Conservation (phyloP, 2,329 filamentous ascomycete genomes). For the Ceratocystis huliohia region DNA sequence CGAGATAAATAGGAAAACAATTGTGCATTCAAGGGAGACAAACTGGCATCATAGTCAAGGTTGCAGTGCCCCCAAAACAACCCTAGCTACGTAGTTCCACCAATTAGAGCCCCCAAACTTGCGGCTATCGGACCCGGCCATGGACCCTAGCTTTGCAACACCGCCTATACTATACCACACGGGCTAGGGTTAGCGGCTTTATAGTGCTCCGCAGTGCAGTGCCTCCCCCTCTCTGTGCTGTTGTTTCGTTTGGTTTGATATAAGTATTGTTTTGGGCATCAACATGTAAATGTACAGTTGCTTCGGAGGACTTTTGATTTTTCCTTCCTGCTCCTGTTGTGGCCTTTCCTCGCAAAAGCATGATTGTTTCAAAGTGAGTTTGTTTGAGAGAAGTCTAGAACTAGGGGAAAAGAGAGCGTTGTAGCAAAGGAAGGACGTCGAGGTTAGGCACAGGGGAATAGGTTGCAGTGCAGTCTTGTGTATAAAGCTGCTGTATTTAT, state of each 20-base stretch:
- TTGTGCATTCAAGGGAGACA: not conserved
- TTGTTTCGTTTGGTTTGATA: slow-evolving; percentile 3
- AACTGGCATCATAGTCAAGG: not conserved
- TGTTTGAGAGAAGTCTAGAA: not conserved
- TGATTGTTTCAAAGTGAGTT: slow-evolving; percentile 4
- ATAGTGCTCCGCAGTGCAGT: no score
- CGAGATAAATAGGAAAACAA: not conserved
- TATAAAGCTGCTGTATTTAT: not conserved
- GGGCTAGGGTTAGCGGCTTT: not conserved
- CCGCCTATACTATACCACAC: not conserved
- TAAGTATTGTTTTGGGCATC: not conserved
- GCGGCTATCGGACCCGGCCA: not conserved
- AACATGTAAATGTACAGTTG: not conserved
- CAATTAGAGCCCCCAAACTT: not conserved
- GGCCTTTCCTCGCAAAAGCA: not conserved
- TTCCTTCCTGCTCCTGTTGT: not conserved
- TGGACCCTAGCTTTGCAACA: not conserved
- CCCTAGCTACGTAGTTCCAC: not conserved
- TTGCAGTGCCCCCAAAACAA: not conserved
- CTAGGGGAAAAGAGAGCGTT: not conserved
- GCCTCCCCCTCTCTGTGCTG: not conserved
- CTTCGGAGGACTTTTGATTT: not conserved
- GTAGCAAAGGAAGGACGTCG: no score
- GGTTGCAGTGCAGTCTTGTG: no score
- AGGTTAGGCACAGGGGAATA: no score